A percentile compares a stretch with the other conserved stretches of the same genome.
phyloP scores from a whole-genome alignment of 768 basidiomycete species.

The Collybia nuda region DNA sequence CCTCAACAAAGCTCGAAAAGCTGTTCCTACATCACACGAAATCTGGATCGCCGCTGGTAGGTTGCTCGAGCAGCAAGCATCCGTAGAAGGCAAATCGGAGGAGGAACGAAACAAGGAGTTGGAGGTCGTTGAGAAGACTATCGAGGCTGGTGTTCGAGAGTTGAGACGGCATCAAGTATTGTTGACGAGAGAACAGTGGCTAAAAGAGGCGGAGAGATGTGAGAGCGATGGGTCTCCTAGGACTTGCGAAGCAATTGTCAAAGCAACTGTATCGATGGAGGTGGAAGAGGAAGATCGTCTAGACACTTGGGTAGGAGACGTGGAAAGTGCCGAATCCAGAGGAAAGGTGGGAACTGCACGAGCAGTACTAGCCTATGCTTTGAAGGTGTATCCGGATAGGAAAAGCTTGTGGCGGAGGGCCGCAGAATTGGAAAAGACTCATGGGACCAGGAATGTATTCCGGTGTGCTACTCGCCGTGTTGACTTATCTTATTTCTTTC shows the following conservation, averaged over 20 bases:
- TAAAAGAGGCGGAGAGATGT: constrained; percentile 92
- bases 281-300: constrained; percentile 92
- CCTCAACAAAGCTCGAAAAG: constrained; percentile 92
- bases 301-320: constrained; percentile 90
- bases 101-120: constrained; percentile 64
- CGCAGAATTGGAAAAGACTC: constrained; percentile 89
- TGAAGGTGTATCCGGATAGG: constrained; percentile 88
- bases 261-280: constrained; percentile 91
- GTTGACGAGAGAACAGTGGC: constrained; percentile 90
- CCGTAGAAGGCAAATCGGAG: constrained; percentile 41
- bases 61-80: constrained; percentile 83
- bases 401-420: constrained; percentile 87
- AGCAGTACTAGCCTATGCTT: constrained; percentile 86
- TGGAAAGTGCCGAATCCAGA: constrained; percentile 74
- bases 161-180: constrained; percentile 83
- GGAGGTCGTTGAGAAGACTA: constrained; percentile 82
- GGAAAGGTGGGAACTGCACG: constrained; percentile 82
- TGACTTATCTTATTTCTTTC: constrained; percentile 3
- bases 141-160: constrained; percentile 79
- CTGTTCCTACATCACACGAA: constrained; percentile 94
- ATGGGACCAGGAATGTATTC: constrained; percentile 68
- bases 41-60: constrained; percentile 99
- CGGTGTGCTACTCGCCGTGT: not conserved
- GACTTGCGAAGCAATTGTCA: constrained; percentile 93
- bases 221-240: constrained; percentile 82